phyloP scores from a whole-genome alignment of 2,329 filamentous ascomycete genomes.

The Monosporascus ibericus region DNA sequence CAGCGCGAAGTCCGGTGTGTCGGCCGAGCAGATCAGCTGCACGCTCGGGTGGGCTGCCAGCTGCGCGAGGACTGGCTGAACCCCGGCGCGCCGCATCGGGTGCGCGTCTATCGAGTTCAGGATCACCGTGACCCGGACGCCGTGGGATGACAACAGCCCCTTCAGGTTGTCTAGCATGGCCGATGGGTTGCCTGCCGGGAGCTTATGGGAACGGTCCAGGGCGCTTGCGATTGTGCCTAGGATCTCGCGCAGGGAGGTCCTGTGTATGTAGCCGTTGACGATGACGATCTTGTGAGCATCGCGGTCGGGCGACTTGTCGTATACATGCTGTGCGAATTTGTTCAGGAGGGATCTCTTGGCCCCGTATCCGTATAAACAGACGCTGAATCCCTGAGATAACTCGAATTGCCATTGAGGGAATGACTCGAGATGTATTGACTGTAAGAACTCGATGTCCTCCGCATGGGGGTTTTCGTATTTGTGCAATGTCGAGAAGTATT shows the following conservation, averaged over 20 bases:
- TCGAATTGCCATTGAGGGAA: constrained; percentile 94
- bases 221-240: constrained; percentile 63
- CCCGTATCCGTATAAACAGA: constrained; percentile 89
- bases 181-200: constrained; percentile 56
- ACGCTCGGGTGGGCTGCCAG: constrained; percentile 70
- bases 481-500: constrained; percentile 71
- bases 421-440: constrained; percentile 69
- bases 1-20: constrained; percentile 80
- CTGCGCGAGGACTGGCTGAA: constrained; percentile 68
- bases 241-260: constrained; percentile 62
- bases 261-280: constrained; percentile 76
- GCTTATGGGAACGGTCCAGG: constrained; percentile 43
- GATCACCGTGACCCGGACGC: constrained; percentile 56
- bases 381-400: constrained; percentile 75
- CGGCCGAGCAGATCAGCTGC: constrained; percentile 71
- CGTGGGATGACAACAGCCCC: constrained; percentile 48
- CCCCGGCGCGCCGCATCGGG: constrained; percentile 63
- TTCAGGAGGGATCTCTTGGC: constrained; percentile 75
- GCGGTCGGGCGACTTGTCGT: constrained; percentile 36
- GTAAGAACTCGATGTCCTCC: constrained; percentile 63
- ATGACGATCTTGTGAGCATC: constrained; percentile 62
- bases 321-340: constrained; percentile 66
- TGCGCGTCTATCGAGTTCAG: constrained; percentile 83
- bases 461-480: constrained; percentile 63
- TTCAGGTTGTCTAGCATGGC: constrained; percentile 64